Evolutionary conservation across 192 early-diverging fungal species (phyloP).

Genomic region (Diversispora epigaea): DNA sequence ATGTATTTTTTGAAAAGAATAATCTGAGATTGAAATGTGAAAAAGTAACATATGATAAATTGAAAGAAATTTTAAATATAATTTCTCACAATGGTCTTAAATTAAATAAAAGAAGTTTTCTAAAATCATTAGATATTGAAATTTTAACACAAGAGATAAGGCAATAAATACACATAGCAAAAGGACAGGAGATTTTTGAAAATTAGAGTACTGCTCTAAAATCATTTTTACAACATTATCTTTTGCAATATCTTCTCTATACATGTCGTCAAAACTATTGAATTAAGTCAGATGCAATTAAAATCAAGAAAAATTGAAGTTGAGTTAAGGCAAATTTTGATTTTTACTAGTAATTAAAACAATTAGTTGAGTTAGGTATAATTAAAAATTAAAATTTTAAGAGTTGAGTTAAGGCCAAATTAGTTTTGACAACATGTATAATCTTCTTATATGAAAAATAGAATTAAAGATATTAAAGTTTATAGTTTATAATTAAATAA

Average conservation of each 20-base stretch:
- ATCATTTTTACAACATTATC: neutral
- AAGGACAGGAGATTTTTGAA: conserved; percentile 1
- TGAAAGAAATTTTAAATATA: conserved; percentile 16
- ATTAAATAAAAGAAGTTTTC: neutral
- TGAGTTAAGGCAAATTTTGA: too few relatives aligned
- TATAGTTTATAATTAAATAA: conserved; percentile 1
- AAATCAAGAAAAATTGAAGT: too few relatives aligned
- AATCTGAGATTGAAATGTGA: conserved; percentile 5
- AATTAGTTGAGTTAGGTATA: too few relatives aligned
- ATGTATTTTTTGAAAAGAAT: conserved; percentile 7
- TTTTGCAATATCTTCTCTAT: neutral
- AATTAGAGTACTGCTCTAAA: too few relatives aligned
- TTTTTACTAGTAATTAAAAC: too few relatives aligned
- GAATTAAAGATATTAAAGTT: neutral
- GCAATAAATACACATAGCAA: neutral
- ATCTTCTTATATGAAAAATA: neutral
- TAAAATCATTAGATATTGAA: conserved; percentile 10
- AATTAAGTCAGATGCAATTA: too few relatives aligned
- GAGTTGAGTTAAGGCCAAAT: too few relatives aligned
- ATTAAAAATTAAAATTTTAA: too few relatives aligned
- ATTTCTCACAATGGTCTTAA: neutral
- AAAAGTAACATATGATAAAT: conserved; percentile 10
- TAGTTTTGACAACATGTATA: too few relatives aligned
- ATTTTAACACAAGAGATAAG: neutral
- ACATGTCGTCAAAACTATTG: too few relatives aligned